Evolutionary conservation across 441 rosid genomes (phyloP).

Genomic region (Erysimum pusillum): DNA sequence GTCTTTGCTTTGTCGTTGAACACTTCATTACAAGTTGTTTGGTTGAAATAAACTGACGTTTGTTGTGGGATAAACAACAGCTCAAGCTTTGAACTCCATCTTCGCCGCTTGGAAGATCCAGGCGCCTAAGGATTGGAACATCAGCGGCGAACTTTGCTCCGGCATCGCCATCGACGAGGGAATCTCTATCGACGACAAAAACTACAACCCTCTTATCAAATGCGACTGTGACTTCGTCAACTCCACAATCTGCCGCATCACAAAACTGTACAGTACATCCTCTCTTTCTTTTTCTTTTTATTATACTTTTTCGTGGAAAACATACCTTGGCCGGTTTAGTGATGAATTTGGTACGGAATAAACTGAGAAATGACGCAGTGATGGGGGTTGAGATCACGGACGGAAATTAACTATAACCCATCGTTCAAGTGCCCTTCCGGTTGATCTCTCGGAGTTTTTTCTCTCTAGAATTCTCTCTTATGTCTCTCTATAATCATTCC

Average conservation of each 20-base stretch:
- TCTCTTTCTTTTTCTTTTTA: background rate
- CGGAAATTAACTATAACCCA: no score
- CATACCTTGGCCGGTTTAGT: no score
- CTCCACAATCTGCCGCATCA: conserved; percentile 61
- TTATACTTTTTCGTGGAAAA: no score
- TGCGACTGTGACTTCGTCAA: conserved; percentile 57
- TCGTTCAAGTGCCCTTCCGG: no score
- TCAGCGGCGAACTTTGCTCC: conserved; percentile 65
- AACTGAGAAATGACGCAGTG: no score
- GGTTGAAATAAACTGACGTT: no score
- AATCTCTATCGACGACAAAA: conserved; percentile 34
- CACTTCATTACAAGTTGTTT: no score
- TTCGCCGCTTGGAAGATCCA: conserved; percentile 54
- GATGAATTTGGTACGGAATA: no score
- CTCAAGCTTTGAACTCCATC: conserved; percentile 53
- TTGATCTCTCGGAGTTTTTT: no score
- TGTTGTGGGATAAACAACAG: conserved; percentile 41
- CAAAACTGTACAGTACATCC: conserved; percentile 49
- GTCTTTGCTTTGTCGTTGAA: background rate
- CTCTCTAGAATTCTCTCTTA: no score
- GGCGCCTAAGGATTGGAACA: conserved; percentile 57
- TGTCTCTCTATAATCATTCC: no score
- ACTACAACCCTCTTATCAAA: conserved; percentile 62
- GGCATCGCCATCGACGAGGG: conserved; percentile 54
- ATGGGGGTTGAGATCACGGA: no score